These are phyloP conservation scores for Paramecium octaurelia DNA, from an alignment of 73 alveolate species.

Conservation along the genomic window DNA sequence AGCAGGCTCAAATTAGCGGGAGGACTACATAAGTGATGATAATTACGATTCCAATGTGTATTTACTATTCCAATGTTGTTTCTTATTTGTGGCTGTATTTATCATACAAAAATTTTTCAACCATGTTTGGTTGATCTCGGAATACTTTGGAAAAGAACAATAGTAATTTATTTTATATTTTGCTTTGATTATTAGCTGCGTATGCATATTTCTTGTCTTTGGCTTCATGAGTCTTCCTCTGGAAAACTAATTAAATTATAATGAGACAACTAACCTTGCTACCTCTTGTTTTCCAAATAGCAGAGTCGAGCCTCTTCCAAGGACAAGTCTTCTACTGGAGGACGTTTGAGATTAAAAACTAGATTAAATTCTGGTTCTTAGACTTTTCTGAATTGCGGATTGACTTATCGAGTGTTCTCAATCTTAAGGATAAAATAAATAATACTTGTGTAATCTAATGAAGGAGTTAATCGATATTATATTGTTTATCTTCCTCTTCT, in stretches of 20 bases:
- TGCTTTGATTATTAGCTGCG: not conserved
- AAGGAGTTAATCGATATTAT: not conserved
- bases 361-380: not conserved
- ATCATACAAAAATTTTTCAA: not conserved
- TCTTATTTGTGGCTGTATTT: not conserved
- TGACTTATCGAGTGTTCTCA: slow-evolving; percentile 20
- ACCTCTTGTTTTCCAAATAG: slow-evolving; percentile 14
- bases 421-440: not conserved
- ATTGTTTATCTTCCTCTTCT: slow-evolving; percentile 12
- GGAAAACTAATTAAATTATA: not conserved
- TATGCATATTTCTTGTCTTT: not conserved
- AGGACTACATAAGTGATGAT: not conserved
- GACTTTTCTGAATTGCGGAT: not conserved
- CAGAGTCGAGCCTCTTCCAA: slow-evolving; percentile 10
- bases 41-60: not conserved
- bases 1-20: not conserved
- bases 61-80: not conserved
- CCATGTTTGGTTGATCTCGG: slow-evolving; percentile 20
- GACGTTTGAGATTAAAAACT: not conserved
- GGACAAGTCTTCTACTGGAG: not conserved
- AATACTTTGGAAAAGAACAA: not conserved
- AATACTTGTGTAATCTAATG: slow-evolving; percentile 13
- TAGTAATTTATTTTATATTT: not conserved
- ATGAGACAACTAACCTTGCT: not conserved
- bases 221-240: not conserved